Percentiles rank a stretch among this genome's conserved stretches.
These are phyloP conservation scores for Beauveria rudraprayagi DNA, from an alignment of 2,329 filamentous ascomycete genomes.

Conservation along the genomic window DNA sequence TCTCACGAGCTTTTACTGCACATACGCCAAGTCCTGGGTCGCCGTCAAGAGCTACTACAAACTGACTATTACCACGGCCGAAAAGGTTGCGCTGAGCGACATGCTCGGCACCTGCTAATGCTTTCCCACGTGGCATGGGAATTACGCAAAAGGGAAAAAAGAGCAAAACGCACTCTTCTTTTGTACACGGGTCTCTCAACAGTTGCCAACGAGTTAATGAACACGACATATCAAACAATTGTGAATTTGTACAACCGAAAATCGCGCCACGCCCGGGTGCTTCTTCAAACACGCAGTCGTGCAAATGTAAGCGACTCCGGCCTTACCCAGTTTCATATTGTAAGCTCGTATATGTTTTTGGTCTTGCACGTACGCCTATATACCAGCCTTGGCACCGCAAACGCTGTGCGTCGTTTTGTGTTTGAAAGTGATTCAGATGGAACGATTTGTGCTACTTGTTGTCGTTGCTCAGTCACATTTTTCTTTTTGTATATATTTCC, in stretches of 20 bases:
- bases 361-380: background rate
- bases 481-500: background rate
- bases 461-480: background rate
- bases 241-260: conserved; percentile 1
- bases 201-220: background rate
- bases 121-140: too few species aligned
- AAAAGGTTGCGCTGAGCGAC: conserved; percentile 58
- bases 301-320: background rate
- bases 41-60: conserved; percentile 67
- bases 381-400: background rate
- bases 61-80: conserved; percentile 60
- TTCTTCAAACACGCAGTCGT: background rate
- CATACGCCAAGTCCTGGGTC: conserved; percentile 69
- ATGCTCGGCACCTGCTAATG: conserved; percentile 55
- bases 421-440: conserved; percentile 2
- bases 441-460: background rate
- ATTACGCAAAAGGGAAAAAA: background rate
- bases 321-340: conserved; percentile 1
- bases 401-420: background rate
- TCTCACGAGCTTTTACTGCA: conserved; percentile 63
- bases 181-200: background rate
- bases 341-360: background rate
- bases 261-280: background rate
- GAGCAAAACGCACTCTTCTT: background rate
- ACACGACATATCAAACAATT: conserved; percentile 11